Percentiles rank a stretch among this genome's conserved stretches.
phyloP scores from a whole-genome alignment of 23 red algal species.

The Chondrus crispus region DNA sequence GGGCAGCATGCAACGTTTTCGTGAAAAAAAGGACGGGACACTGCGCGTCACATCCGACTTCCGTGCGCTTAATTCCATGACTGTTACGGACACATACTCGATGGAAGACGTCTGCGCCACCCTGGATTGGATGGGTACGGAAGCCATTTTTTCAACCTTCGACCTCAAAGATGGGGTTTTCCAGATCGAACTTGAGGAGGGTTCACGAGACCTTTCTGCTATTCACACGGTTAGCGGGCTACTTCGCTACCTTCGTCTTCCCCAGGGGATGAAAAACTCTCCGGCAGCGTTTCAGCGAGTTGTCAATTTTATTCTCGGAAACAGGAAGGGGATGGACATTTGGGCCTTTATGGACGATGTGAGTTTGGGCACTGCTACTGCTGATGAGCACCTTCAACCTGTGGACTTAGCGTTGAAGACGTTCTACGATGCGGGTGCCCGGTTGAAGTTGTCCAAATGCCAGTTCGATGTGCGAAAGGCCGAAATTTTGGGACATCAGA shows the following conservation, averaged over 20 bases:
- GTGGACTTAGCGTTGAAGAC: background rate
- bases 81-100: conserved; percentile 1
- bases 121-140: background rate
- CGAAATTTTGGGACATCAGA: background rate
- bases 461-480: background rate
- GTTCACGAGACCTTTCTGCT: background rate
- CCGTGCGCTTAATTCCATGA: background rate
- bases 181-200: background rate
- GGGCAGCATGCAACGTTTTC: background rate
- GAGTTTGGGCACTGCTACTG: background rate
- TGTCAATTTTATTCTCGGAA: background rate
- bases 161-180: conserved; percentile 48
- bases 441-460: background rate
- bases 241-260: background rate
- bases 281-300: conserved; percentile 16
- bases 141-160: background rate
- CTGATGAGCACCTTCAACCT: background rate
- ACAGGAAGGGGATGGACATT: background rate
- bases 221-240: background rate
- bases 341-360: background rate
- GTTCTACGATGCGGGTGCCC: background rate
- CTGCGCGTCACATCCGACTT: conserved; percentile 31
- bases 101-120: background rate
- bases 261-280: conserved; percentile 1
- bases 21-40: background rate